Evolutionary conservation across 2,329 filamentous ascomycete genomes (phyloP), one percentile per base, ranked within the genome.

Genomic region (Apiospora hydei): DNA sequence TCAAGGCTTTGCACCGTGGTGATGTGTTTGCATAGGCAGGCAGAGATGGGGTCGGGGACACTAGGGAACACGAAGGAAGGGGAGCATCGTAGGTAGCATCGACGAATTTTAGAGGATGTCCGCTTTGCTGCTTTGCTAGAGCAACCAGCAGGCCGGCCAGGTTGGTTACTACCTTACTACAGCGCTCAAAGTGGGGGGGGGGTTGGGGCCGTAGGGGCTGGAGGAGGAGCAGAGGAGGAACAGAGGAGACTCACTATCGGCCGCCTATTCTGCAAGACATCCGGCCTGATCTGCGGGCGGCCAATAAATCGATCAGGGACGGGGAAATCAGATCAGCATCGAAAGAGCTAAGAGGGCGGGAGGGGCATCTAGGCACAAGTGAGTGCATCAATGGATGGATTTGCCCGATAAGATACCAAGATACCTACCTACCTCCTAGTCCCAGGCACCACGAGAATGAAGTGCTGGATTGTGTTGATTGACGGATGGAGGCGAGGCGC

Each of bases 251-350:
- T 57, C 46, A 49, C 46, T 49, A 57, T 57, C 51, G 51, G 14
- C 49, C 49, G 49, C 49, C 49, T 53, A 53, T 53, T 53, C 53
- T 61, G 53, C 53, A 61, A 61, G 53, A 38, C 53, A 61, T 61
- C 30, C 6, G 10, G 34, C 24, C 24, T 13, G 34, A 61, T 61
- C 46, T 49, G 46, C 21, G 8, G 46, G 21, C 53, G 26, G 53
- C 53, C 21, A 61, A 21, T 21, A 26, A 53, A 26, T 53, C 49
- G 49, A 53, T 7, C 46, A 49, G 24, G 49, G 14, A 53, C 24
- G 24, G 30, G 34, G 34, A 38, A n/a, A 49, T 49, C 8, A n/a
- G 34, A 38, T 8, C 34, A 49, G 13, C 26, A 30, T 30, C 26
- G 26, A 18, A 46, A 49, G 46, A 49, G 46, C 46, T 49, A 49